These are phyloP conservation scores for Karstenula rhodostoma DNA, from an alignment of 2,329 filamentous ascomycete genomes.

Conservation along the genomic window DNA sequence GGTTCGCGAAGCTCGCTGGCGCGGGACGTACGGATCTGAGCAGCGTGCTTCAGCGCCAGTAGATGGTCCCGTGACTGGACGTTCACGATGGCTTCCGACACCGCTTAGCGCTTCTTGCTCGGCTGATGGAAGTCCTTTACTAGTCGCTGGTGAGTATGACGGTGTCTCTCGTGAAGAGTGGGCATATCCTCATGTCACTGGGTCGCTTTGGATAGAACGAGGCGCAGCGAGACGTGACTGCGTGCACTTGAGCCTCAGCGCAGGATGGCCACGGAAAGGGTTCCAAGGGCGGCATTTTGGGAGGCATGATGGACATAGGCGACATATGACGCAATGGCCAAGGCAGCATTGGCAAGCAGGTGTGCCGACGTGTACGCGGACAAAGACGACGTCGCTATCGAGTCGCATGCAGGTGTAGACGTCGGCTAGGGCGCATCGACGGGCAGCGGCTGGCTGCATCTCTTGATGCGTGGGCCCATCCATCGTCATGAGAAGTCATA, in stretches of 20 bases:
- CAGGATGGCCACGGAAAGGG: not conserved
- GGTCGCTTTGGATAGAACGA: not conserved
- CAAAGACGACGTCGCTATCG: slow-evolving; percentile 6
- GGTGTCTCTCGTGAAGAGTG: too few relatives aligned
- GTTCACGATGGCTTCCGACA: too few relatives aligned
- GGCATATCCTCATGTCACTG: too few relatives aligned
- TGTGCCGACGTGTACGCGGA: not conserved
- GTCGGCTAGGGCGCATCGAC: slow-evolving; percentile 1
- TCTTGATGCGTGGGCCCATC: not conserved
- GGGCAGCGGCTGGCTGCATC: not conserved
- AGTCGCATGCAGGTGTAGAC: slow-evolving; percentile 9
- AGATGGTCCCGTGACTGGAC: too few relatives aligned
- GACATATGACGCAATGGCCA: slow-evolving; percentile 4
- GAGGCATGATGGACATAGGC: not conserved
- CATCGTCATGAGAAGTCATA: slow-evolving; percentile 6
- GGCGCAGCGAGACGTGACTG: not conserved
- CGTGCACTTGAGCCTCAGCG: slow-evolving; percentile 9
- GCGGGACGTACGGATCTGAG: too few relatives aligned
- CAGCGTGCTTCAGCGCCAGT: too few relatives aligned
- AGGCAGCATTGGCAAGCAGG: slow-evolving; percentile 8
- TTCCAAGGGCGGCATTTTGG: slow-evolving; percentile 3
- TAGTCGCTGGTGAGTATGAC: too few relatives aligned
- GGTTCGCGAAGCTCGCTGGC: too few relatives aligned
- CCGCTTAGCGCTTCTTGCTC: too few relatives aligned
- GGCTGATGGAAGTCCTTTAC: too few relatives aligned